Evolutionary conservation across 2,329 filamentous ascomycete genomes (phyloP), one percentile per base, ranked within the genome.

Genomic region (Aureobasidium sp.): DNA sequence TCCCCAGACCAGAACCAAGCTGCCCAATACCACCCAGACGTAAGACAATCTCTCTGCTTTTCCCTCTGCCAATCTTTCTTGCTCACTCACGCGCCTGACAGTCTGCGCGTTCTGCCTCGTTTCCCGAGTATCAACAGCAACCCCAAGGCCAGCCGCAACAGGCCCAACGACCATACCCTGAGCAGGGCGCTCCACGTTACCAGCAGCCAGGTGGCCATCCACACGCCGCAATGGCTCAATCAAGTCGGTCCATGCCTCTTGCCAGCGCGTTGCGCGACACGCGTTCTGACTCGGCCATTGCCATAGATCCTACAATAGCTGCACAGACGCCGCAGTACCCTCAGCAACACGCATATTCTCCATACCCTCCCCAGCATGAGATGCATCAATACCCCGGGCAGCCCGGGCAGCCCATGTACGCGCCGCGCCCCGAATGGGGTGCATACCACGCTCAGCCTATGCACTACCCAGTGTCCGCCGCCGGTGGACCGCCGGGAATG

Each of bases 261-360:
- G 84, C 87, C 84, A 89, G 91, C 67, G 67, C 68, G 66, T 64
- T 67, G 62, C 66, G 66, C 76, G 72, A 74, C 83, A 84, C 87
- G 80, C 92, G 91, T 79, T 95, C 92, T 96, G 90, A 96, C 91
- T 85, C 84, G 85, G 88, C 91, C 87, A 86, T 95, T 82, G 91
- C 91, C 88, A 92, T 96, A 97, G 93, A 97, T 95, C 91, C 92
- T 73, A 95, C 91, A 77, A 96, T 97, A 76, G 89, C 91, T 77
- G 87, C 64, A 15, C 89, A 91, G 73, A 96, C 91, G 82, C 92
- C 93, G 64, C 92, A 90, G 71, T 97, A 96, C 75, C 84, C 90
- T 70, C 88, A 91, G 67, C 84, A 86, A 67, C 80, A 82, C 66
- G 87, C 89, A 74, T 95, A 96, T 77, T 93, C 91, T 69, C 90